phyloP scores from a whole-genome alignment of 2,329 filamentous ascomycete species.

The Neofusicoccum ribis region DNA sequence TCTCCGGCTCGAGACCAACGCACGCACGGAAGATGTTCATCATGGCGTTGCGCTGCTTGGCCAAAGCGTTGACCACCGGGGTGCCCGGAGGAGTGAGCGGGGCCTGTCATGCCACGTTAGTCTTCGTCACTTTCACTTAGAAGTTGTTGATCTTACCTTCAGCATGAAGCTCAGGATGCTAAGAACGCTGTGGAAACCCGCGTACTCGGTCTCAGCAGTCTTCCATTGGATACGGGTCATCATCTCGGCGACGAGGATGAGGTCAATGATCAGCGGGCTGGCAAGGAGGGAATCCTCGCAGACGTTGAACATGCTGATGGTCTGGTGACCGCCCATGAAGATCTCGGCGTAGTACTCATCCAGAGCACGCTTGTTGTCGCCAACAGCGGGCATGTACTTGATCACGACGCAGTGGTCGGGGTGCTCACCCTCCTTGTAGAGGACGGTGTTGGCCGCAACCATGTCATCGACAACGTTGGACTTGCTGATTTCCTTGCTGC shows the following conservation, averaged over 20 bases:
- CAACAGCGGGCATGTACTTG: slow-evolving; percentile 99
- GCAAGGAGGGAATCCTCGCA: slow-evolving; percentile 98
- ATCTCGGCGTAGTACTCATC: slow-evolving; percentile 99
- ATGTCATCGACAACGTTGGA: slow-evolving; percentile 99
- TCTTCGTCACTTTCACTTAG: neutral
- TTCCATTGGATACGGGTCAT: slow-evolving; percentile 97
- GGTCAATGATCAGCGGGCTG: slow-evolving; percentile 94
- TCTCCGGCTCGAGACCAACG: slow-evolving; percentile 94
- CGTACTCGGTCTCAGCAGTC: slow-evolving; percentile 67
- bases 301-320: slow-evolving; percentile 97
- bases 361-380: slow-evolving; percentile 97
- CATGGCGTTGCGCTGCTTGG: slow-evolving; percentile 91
- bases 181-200: slow-evolving; percentile 94
- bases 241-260: slow-evolving; percentile 90
- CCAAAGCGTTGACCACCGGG: slow-evolving; percentile 90
- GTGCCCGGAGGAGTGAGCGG: slow-evolving; percentile 92
- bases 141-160: slow-evolving; percentile 49
- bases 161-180: slow-evolving; percentile 99
- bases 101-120: slow-evolving; percentile 56
- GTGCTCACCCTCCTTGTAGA: slow-evolving; percentile 91
- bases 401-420: slow-evolving; percentile 98
- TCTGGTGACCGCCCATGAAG: slow-evolving; percentile 95
- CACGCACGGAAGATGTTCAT: slow-evolving; percentile 99
- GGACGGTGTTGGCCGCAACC: slow-evolving; percentile 90
- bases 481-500: slow-evolving; percentile 99